Base-by-base conservation (phyloP, 1,139 yeast genomes). In the Geotrichum candidum region DNA sequence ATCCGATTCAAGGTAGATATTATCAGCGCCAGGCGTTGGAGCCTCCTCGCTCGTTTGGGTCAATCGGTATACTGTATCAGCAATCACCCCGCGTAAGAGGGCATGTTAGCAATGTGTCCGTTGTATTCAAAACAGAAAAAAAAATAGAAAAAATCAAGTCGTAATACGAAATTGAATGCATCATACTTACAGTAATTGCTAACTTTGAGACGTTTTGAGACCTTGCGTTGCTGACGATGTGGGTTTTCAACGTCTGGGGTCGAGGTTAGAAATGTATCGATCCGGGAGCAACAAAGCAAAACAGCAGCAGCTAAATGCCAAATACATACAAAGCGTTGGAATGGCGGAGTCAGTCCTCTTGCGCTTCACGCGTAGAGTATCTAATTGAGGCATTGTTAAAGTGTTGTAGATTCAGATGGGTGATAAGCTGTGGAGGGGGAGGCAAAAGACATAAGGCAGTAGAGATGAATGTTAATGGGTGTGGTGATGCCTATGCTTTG, bases 261-360 rank as follows among this genome's bases (percentile, higher is more conserved):
- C 11, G 51, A 29, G 15, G 41, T 35, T 35, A 35, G 41, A 10
- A 35, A 13, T 3, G 15, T 35, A 35, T 25, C 3, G 27, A 25
- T 25, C 27, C 27, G 5, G 27, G 4, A 25, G 27, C 27, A 25
- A 25, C 27, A 25, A 25, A 25, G 27, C 27, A 25, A 25, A 25
- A 25, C 27, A 25, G 5, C 5, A 1, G 27, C 3, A 4, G 27
- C 27, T 25, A 1, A 25, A 25, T 25, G 27, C 27, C 3, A 25
- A n/a, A 31, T 45, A 74, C 80, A 63, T 70, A 74, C 82, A 77
- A 66, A 92, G 79, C 0, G 97, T 96, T 68, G 88, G 90, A 29
- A 92, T 79, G 1, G 97, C 96, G 67, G 89, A 96, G 69, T 90
- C 95, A 61, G 85, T 86, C 64, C 96, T 80, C 71, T 88, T 87